Evolutionary conservation across 352 stramenopile genomes (phyloP).

Genomic region (Phytophthora cactorum): DNA sequence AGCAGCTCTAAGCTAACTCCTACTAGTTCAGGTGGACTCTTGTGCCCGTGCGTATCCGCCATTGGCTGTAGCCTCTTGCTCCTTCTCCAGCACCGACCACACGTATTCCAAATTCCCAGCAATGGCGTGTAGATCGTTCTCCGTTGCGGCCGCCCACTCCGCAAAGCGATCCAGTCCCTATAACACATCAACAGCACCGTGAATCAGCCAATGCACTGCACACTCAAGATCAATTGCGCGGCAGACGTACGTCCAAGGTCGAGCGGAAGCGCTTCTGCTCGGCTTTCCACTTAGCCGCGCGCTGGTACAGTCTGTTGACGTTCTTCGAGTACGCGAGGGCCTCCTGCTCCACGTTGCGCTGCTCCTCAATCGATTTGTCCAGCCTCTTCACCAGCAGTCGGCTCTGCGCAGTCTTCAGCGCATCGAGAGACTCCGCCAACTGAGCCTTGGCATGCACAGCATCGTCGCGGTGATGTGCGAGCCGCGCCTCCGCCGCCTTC

Average conservation of each 20-base stretch:
- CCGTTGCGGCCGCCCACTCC: constrained; percentile 53
- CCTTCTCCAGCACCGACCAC: constrained; percentile 66
- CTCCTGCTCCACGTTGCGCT: constrained; percentile 67
- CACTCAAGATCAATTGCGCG: neutral
- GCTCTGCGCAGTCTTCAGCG: constrained; percentile 47
- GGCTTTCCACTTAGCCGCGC: constrained; percentile 67
- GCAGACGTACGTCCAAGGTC: constrained; percentile 41
- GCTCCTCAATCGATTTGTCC: constrained; percentile 53
- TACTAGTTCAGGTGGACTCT: constrained; percentile 26
- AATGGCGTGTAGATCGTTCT: constrained; percentile 58
- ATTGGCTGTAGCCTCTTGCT: constrained; percentile 36
- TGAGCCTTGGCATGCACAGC: constrained; percentile 36
- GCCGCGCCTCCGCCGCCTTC: constrained; percentile 39
- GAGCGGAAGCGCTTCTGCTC: constrained; percentile 69
- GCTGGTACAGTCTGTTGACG: constrained; percentile 48
- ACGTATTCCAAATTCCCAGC: constrained; percentile 78
- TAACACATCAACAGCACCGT: constrained; percentile 6
- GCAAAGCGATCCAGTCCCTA: constrained; percentile 62
- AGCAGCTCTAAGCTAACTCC: neutral
- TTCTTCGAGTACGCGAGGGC: constrained; percentile 66
- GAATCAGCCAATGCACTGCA: neutral
- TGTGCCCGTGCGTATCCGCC: constrained; percentile 30
- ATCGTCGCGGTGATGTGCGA: constrained; percentile 41
- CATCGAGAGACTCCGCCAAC: constrained; percentile 44
- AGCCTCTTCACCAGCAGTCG: constrained; percentile 52